phyloP scores from a whole-genome alignment of 805 yeast species.

The Maudiozyma serrabonitensis region DNA sequence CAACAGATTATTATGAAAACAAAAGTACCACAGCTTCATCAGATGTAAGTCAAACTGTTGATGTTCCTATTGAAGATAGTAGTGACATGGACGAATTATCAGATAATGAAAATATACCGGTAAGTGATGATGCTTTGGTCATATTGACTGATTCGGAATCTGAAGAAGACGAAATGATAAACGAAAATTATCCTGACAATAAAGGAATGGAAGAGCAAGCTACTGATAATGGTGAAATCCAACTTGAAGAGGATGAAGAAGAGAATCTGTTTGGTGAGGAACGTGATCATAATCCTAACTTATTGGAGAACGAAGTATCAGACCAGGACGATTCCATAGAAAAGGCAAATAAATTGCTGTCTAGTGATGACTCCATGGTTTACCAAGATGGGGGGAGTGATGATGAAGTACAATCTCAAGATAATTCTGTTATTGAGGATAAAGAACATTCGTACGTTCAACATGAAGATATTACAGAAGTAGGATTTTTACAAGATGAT shows the following conservation, averaged over 20 bases:
- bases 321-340: background rate
- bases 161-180: slow-evolving; percentile 1
- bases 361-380: background rate
- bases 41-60: background rate
- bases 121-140: background rate
- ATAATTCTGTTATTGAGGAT: no score
- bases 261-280: background rate
- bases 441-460: no score
- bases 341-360: background rate
- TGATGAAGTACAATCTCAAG: no score
- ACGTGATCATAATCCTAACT: background rate
- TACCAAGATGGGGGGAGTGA: background rate
- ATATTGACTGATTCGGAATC: slow-evolving; percentile 1
- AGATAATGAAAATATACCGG: background rate
- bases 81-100: background rate
- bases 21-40: background rate
- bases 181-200: background rate
- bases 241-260: background rate
- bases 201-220: background rate
- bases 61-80: background rate
- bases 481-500: background rate
- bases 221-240: background rate
- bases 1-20: background rate
- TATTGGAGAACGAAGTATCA: background rate
- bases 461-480: no score